Conservation (phyloP, 2,329 filamentous ascomycete species). For the Aspergillus sp. region DNA sequence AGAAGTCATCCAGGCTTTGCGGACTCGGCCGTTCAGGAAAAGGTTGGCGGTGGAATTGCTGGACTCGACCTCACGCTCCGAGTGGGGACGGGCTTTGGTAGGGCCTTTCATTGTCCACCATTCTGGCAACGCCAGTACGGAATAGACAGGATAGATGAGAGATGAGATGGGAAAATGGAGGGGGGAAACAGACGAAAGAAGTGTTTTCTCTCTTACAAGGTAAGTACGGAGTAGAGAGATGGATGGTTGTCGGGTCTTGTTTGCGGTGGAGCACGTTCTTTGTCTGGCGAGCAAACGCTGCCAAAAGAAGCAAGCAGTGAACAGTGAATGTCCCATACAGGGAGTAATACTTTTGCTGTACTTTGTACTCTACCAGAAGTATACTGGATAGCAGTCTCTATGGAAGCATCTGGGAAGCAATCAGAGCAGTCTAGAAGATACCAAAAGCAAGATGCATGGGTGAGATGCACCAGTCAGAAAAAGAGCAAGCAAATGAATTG, state of each 20-base stretch:
- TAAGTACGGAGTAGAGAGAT: not conserved
- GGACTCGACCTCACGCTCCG: constrained; percentile 15
- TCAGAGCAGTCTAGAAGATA: not conserved
- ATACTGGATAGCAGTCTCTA: no score
- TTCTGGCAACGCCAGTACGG: no score
- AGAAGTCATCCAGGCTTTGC: constrained; percentile 32
- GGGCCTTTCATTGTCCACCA: no score
- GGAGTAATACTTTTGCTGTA: no score
- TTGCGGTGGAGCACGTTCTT: not conserved
- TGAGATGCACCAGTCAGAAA: not conserved
- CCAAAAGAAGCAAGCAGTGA: not conserved
- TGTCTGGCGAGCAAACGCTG: not conserved
- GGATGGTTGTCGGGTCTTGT: not conserved
- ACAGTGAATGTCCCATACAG: not conserved
- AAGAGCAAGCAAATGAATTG: not conserved
- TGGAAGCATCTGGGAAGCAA: no score
- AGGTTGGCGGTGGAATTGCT: constrained; percentile 34
- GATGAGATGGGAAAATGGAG: constrained; percentile 30
- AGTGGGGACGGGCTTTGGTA: constrained; percentile 2
- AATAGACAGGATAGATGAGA: no score
- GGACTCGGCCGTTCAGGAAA: constrained; percentile 30
- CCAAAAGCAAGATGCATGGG: not conserved
- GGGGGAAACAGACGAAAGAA: not conserved
- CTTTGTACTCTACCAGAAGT: no score
- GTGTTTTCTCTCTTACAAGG: not conserved